Evolutionary conservation across 2,329 filamentous ascomycete genomes (phyloP).

Genomic region (Xylaria sp.): DNA sequence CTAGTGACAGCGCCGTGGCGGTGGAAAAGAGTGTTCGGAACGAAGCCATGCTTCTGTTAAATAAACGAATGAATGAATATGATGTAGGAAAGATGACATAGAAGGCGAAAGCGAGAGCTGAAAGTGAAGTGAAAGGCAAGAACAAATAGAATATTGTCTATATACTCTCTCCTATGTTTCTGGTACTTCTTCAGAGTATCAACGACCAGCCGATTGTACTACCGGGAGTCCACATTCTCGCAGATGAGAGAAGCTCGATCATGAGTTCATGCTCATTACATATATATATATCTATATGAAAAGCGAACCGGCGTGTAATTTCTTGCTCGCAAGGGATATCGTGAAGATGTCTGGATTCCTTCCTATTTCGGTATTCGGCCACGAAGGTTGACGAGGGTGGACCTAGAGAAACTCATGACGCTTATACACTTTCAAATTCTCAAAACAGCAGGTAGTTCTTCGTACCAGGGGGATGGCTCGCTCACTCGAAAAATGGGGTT

Average conservation of each 20-base stretch:
- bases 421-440: background rate
- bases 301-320: background rate
- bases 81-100: background rate
- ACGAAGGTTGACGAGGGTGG: background rate
- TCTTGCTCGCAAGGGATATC: background rate
- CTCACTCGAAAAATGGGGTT: background rate
- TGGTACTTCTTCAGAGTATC: background rate
- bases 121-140: background rate
- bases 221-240: background rate
- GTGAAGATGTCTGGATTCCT: slow-evolving; percentile 16
- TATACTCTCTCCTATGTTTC: background rate
- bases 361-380: slow-evolving; percentile 15
- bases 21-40: slow-evolving; percentile 6
- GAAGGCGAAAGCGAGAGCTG: background rate
- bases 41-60: slow-evolving; percentile 19
- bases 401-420: background rate
- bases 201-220: background rate
- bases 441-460: slow-evolving; percentile 12
- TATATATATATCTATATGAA: background rate
- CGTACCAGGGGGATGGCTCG: background rate
- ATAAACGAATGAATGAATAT: background rate
- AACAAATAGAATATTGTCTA: background rate
- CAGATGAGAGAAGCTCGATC: background rate
- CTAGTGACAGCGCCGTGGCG: slow-evolving; percentile 15
- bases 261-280: background rate